phyloP scores from a whole-genome alignment of 805 yeast genomes.

The Pichia cephalocereana region DNA sequence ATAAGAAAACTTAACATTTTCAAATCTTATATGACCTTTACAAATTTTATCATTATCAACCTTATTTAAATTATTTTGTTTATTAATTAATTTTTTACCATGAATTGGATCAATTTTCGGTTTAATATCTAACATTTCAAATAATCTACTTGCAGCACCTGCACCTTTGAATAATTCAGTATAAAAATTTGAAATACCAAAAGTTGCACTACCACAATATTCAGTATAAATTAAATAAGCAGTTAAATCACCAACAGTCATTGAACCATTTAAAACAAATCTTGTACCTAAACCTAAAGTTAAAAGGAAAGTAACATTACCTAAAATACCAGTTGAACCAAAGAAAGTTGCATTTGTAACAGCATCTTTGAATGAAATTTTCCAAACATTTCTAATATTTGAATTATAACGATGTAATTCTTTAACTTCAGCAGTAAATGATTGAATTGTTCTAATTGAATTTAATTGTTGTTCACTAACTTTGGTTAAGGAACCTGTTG shows the following conservation, averaged over 20 bases:
- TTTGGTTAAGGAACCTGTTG: constrained; percentile 79
- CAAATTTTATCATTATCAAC: constrained; percentile 15
- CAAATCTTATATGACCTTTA: constrained; percentile 54
- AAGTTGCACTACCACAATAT: constrained; percentile 85
- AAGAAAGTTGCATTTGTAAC: constrained; percentile 68
- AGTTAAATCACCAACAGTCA: constrained; percentile 83
- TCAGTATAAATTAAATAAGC: constrained; percentile 94
- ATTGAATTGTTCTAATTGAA: constrained; percentile 80
- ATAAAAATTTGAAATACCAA: constrained; percentile 85
- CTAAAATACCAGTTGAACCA: constrained; percentile 75
- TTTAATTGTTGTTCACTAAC: constrained; percentile 87
- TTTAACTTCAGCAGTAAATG: constrained; percentile 76
- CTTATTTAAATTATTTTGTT: constrained; percentile 1
- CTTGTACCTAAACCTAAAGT: constrained; percentile 73
- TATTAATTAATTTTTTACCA: constrained; percentile 40
- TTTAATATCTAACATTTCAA: constrained; percentile 74
- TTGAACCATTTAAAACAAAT: constrained; percentile 60
- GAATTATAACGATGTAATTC: constrained; percentile 70
- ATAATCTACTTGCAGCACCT: constrained; percentile 89
- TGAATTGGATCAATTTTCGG: constrained; percentile 62
- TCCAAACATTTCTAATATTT: constrained; percentile 58
- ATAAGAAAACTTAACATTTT: constrained; percentile 61
- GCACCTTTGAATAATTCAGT: constrained; percentile 95
- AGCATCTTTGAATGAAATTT: constrained; percentile 75
- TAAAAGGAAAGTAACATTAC: constrained; percentile 70